These are phyloP conservation scores for Selenicereus undatus DNA, from an alignment of 148 eudicot species.

Conservation along the genomic window DNA sequence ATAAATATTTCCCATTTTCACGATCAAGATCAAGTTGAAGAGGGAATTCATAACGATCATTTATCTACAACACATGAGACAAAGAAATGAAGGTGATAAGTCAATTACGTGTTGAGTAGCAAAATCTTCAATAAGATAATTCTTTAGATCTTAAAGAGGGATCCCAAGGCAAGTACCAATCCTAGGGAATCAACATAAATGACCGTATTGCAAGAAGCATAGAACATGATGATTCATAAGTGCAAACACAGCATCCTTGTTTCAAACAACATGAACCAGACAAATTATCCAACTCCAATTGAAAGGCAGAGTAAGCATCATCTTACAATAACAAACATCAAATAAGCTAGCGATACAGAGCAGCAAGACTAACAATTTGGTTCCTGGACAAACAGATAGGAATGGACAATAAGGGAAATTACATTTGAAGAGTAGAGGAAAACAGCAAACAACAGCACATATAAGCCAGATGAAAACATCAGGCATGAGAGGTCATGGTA, in stretches of 20 bases:
- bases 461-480: neutral
- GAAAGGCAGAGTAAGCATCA: neutral
- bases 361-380: neutral
- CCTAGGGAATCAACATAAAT: neutral
- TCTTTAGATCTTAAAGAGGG: neutral
- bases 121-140: neutral
- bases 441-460: neutral
- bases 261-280: neutral
- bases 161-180: neutral
- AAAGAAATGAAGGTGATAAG: neutral
- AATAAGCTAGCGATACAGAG: neutral
- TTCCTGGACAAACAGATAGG: neutral
- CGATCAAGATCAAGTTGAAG: constrained; percentile 91
- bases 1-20: constrained; percentile 81
- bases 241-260: neutral
- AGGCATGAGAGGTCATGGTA: neutral
- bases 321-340: neutral
- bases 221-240: neutral
- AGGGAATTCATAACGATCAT: constrained; percentile 96
- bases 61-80: constrained; percentile 48
- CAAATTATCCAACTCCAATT: neutral
- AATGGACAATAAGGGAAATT: neutral
- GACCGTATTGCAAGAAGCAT: neutral
- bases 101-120: neutral
- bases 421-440: neutral